These are phyloP conservation scores for Santalum album DNA, from an alignment of 164 flowering plant genomes.

Conservation along the genomic window DNA sequence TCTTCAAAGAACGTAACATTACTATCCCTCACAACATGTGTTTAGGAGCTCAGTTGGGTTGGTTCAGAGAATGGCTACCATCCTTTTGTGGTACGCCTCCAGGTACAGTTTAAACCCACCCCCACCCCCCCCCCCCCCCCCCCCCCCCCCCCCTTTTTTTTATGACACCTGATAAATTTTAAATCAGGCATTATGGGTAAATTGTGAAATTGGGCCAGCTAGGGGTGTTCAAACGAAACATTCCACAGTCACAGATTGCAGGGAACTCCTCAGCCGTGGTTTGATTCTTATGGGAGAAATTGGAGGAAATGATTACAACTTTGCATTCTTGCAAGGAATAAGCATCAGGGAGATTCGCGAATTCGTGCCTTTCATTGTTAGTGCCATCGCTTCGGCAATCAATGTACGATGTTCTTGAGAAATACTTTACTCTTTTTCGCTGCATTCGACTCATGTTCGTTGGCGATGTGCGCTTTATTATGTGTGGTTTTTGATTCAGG, in stretches of 20 bases:
- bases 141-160: no score
- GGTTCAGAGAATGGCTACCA: no score
- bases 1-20: slow-evolving; percentile 18
- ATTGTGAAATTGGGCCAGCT: no score
- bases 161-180: no score
- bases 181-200: no score
- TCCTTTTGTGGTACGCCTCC: no score
- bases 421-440: background rate
- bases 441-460: background rate
- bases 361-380: slow-evolving; percentile 29
- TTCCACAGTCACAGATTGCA: slow-evolving; percentile 13
- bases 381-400: slow-evolving; percentile 20
- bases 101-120: no score
- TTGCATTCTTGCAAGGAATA: slow-evolving; percentile 15
- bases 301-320: slow-evolving; percentile 58
- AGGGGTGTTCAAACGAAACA: no score
- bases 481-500: slow-evolving; percentile 9
- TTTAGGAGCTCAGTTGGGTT: no score
- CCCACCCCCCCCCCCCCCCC: no score
- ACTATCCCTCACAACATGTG: no score
- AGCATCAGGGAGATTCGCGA: slow-evolving; percentile 19
- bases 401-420: slow-evolving; percentile 25
- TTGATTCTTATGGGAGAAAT: slow-evolving; percentile 45
- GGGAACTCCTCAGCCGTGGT: background rate
- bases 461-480: background rate